Evolutionary conservation across 148 eudicot genomes (phyloP), one percentile per base, ranked within the genome.

Genomic region (Silene latifolia): DNA sequence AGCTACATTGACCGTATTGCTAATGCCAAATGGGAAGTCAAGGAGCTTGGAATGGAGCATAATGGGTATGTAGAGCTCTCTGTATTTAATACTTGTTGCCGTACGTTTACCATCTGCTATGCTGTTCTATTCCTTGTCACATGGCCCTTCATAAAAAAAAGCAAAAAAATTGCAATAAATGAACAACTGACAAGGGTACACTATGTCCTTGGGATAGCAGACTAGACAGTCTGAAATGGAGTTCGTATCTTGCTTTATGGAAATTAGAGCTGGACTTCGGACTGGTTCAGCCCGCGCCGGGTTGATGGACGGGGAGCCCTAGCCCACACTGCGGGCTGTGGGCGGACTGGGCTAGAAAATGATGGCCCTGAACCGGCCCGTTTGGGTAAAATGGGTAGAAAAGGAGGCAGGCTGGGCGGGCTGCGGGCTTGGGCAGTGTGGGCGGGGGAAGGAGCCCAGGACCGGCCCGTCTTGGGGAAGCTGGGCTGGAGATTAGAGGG

Each of bases 21-120:
- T 59, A 88, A 72, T 77, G 89, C 96, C 19, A 94, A 92, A 82
- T 94, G 98, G 98, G 98, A 91, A 77, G 87, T 91, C 74, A 94
- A 91, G 83, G 97, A 91, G 64, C 92, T 94, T 82, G 98, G 98
- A 76, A 61, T 89, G 80, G 98, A 94, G 80, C 97, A 94, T 77
- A 94, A 94, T 56, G 95, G 97, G 98, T 94, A 91, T 74, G 75
- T 69, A 13, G 25, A 72, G n/a, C 56, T 23, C 56, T 63, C 47
- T 44, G 18, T 44, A 18, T 73, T 23, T n/a, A 1, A 19, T 39
- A 8, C 48, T 25, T 29, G 39, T 27, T 18, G 17, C 11, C 10
- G 53, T 18, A 25, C 25, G 42, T 17, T 79, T 32, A 13, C 24
- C 46, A 67, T 67, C 8, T 63, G 4, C 15, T 64, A 63, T 42